Evolutionary conservation across 2,329 filamentous ascomycete species (phyloP), one percentile per base, ranked within the genome.

Genomic region (Scytalidium sp.): DNA sequence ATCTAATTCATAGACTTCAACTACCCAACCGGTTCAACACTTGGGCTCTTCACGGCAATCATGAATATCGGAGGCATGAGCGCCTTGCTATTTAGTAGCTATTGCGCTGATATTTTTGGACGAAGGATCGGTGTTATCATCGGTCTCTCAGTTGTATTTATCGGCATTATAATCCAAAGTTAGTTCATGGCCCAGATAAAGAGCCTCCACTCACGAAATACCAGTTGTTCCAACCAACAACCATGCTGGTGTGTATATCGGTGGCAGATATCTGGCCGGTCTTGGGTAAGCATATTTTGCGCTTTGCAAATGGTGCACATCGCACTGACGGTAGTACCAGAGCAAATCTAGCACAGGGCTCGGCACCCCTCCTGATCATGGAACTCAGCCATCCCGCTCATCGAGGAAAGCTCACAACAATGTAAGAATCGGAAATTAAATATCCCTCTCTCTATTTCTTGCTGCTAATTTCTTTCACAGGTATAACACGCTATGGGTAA

Each of bases 41-140:
- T 73, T 17, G 71, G 72, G 43, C 62, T 74, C 22, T 61, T 73
- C 25, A 64, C 65, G 32, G 68, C 67, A 21, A 73, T 74, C 56
- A 69, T 72, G 64, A 68, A 68, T 21, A 64, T 75, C 36, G 74
- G 74, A 50, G 70, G 67, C 15, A 60, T 77, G 19, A 64, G 64
- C 10, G 70, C 71, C 40, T 63, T 76, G 11, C 68, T 70, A 3
- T 64, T 73, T 42, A 69, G 70, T 3, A 71, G 73, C 3, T 76
- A 72, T 59, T 64, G 66, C 19, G 70, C 71, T 15, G 73, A 76
- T 64, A 51, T 61, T 15, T 59, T 72, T 15, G 74, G 74, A 17
- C 67, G 74, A 43, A 64, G 68, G 41, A 61, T 65, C 55, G 72
- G 71, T 45, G 70, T 75, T 45, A 63, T 72, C 41, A 68, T 73